Evolutionary conservation across 768 basidiomycete species (phyloP), one percentile per base, ranked within the genome.

Genomic region (Tricholoma hemisulphureum): DNA sequence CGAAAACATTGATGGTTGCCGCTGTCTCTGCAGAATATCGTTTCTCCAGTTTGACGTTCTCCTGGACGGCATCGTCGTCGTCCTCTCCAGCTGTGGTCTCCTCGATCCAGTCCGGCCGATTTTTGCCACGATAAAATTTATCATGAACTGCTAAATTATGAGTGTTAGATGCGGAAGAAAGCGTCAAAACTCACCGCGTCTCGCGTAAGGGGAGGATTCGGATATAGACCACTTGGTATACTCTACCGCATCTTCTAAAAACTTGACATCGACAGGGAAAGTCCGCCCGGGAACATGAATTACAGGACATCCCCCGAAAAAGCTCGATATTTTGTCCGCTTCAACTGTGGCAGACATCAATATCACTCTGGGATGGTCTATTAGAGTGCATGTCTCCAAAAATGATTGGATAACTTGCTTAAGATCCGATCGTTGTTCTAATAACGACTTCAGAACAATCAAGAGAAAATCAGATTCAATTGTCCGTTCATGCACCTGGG

Each of bases 341-440:
- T 99, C 94, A 23, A 97, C 79, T 0, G 97, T 99, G 1, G 97
- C 96, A 29, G 94, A 96, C 96, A 99, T 99, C 48, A 98, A 80
- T 14, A 98, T 84, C 37, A 99, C 85, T 72, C 93, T 95, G 56
- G 26, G 14, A 51, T 16, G 48, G 9, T 28, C 46, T 34, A 59
- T 61, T 50, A 56, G 37, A 29, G 41, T 39, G 23, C 14, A 34
- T n/a, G 18, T 16, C 18, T 51, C 18, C 46, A 29, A 45, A 35
- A 10, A 26, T 11, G 16, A 32, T 34, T 6, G 69, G 23, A 29
- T 8, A 29, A 49, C 78, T 58, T 61, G 90, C 94, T 91, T 95
- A n/a, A 99, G 77, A 64, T 96, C 87, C 50, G 87, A 82, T 23
- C 92, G 82, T 61, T 88, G 83, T 55, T 80, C 73, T 52, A 97